A percentile compares a stretch with the other conserved stretches of the same genome.
Conservation (phyloP, 495 filamentous ascomycete genomes). For the Usnea hakonensis region DNA sequence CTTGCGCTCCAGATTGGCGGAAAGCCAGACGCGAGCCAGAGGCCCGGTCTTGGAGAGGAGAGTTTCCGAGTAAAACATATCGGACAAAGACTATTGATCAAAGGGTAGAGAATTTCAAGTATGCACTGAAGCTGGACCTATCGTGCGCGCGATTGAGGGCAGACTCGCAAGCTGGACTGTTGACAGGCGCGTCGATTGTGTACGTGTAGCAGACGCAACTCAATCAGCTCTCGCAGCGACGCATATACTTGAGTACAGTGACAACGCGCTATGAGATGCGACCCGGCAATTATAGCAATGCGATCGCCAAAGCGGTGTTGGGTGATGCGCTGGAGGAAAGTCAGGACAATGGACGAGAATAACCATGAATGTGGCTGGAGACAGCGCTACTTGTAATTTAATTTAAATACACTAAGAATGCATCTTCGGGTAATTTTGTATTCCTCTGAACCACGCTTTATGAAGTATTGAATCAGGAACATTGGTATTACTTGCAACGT, state of each 20-base stretch:
- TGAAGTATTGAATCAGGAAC: background rate
- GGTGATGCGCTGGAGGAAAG: background rate
- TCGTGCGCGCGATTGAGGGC: slow-evolving; percentile 31
- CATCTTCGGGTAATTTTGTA: background rate
- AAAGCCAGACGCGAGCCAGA: slow-evolving; percentile 92
- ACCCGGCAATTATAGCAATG: background rate
- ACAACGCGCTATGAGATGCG: background rate
- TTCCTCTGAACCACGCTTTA: background rate
- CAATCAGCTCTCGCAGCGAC: background rate
- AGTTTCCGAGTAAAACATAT: slow-evolving; percentile 97
- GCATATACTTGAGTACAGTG: background rate
- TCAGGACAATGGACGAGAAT: background rate
- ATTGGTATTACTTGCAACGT: background rate
- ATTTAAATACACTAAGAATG: background rate
- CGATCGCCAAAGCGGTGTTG: background rate
- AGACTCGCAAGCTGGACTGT: slow-evolving; percentile 23
- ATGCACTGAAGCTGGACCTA: slow-evolving; percentile 14
- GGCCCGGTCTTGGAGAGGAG: slow-evolving; percentile 94
- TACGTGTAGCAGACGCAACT: slow-evolving; percentile 18
- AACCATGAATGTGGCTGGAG: slow-evolving; percentile 1
- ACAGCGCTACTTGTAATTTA: background rate
- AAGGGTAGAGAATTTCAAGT: slow-evolving; percentile 16
- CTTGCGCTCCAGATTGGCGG: slow-evolving; percentile 94
- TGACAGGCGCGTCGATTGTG: slow-evolving; percentile 25
- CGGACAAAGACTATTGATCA: slow-evolving; percentile 24